Evolutionary conservation across 1,284 basidiomycete genomes (phyloP).

Genomic region (Trichosporon asahii): DNA sequence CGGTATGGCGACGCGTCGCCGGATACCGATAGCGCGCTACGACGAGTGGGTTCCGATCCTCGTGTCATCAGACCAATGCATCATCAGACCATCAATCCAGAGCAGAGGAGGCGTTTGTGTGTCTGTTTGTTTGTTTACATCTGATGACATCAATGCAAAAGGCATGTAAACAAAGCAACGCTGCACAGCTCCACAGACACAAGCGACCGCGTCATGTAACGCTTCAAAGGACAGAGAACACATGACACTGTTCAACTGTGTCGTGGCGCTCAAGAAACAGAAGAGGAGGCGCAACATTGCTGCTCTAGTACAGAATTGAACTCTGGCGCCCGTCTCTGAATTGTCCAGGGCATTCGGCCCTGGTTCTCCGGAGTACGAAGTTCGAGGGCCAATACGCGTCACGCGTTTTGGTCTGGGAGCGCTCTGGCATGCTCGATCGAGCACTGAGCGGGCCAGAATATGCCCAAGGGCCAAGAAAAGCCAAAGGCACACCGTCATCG

Average conservation of each 20-base stretch:
- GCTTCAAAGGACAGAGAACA: background rate
- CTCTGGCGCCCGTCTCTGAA: background rate
- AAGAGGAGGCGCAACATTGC: background rate
- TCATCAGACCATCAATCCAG: background rate
- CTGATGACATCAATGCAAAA: background rate
- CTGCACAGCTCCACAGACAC: background rate
- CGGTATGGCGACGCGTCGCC: background rate
- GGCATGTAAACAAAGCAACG: background rate
- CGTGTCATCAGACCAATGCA: too few species aligned
- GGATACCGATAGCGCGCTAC: too few species aligned
- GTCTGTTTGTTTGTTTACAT: background rate
- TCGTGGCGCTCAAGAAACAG: too few species aligned
- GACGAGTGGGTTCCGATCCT: background rate
- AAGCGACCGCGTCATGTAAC: background rate
- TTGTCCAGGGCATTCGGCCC: background rate
- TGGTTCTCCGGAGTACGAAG: too few species aligned
- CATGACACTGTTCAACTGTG: background rate
- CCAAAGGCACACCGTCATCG: too few species aligned
- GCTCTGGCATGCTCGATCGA: background rate
- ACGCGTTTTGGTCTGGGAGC: background rate
- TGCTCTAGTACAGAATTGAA: constrained; percentile 1
- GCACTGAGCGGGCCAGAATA: background rate
- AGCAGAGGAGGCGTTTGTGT: background rate
- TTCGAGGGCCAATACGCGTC: background rate
- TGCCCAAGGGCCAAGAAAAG: too few species aligned